These are phyloP conservation scores for Termitomyces sp. DNA, from an alignment of 768 basidiomycete species.

Conservation along the genomic window DNA sequence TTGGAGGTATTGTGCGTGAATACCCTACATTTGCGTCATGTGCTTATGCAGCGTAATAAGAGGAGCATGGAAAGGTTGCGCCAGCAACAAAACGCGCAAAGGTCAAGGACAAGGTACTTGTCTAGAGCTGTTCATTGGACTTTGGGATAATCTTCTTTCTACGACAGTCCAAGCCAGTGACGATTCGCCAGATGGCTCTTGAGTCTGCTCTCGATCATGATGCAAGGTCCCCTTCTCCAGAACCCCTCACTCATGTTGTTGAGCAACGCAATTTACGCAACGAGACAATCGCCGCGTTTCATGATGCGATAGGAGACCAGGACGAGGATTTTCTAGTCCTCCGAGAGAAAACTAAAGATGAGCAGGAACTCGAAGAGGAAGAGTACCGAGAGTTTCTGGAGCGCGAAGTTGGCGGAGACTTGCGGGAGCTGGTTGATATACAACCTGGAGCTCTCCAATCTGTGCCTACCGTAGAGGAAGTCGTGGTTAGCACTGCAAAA, in stretches of 20 bases:
- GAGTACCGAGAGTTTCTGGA: constrained; percentile 82
- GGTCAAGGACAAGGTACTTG: constrained; percentile 47
- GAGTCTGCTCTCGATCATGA: constrained; percentile 49
- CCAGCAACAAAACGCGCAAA: constrained; percentile 22
- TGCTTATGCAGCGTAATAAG: constrained; percentile 27
- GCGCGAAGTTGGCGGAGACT: constrained; percentile 74
- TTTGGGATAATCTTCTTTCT: not conserved
- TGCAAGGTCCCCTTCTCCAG: constrained; percentile 60
- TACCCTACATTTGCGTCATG: not conserved
- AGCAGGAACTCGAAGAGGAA: constrained; percentile 72
- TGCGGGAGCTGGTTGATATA: constrained; percentile 62
- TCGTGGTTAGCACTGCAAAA: constrained; percentile 24
- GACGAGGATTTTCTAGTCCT: constrained; percentile 56
- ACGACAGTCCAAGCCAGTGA: constrained; percentile 62
- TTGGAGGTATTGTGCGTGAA: constrained; percentile 55
- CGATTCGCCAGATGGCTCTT: constrained; percentile 68
- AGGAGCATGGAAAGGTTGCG: constrained; percentile 58
- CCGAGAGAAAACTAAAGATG: constrained; percentile 74
- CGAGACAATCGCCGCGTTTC: constrained; percentile 86
- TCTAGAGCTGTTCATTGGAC: not conserved
- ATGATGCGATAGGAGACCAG: constrained; percentile 33
- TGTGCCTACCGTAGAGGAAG: constrained; percentile 11
- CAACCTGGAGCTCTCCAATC: constrained; percentile 22
- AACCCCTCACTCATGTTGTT: constrained; percentile 54
- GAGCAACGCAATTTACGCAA: constrained; percentile 71